Percentiles rank a stretch among this genome's conserved stretches.
phyloP scores from a whole-genome alignment of 495 filamentous ascomycete species.

The Aspergillus egyptiacus region DNA sequence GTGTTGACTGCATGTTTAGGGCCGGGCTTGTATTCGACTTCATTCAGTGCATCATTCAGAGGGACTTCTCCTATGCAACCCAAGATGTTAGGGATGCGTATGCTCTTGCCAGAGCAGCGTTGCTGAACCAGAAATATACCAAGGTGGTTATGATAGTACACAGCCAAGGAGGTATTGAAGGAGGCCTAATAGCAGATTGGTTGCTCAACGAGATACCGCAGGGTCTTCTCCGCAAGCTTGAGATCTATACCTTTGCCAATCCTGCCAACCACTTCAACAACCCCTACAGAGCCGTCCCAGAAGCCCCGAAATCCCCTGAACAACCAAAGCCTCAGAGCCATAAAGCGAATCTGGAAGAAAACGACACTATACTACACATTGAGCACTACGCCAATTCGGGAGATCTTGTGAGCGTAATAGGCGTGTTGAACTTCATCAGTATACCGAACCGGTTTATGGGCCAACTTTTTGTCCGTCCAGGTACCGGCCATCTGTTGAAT shows the following conservation, averaged over 20 bases:
- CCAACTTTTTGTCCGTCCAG: conserved; percentile 61
- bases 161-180: conserved; percentile 77
- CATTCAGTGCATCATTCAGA: conserved; percentile 69
- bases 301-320: not conserved
- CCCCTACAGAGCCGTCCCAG: conserved; percentile 38
- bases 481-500: conserved; percentile 66
- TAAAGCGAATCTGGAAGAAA: not conserved
- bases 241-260: conserved; percentile 81
- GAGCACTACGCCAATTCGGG: conserved; percentile 78
- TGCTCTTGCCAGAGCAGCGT: conserved; percentile 23
- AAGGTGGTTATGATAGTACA: conserved; percentile 77
- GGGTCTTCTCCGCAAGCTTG: conserved; percentile 59
- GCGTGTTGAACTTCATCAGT: conserved; percentile 58
- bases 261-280: conserved; percentile 89
- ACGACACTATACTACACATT: conserved; percentile 56
- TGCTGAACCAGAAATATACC: conserved; percentile 43
- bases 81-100: conserved; percentile 53
- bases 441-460: conserved; percentile 61
- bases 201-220: conserved; percentile 70
- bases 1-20: conserved; percentile 8
- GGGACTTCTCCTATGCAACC: conserved; percentile 68
- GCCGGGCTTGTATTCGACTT: conserved; percentile 66
- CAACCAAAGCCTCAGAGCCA: not conserved
- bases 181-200: conserved; percentile 69
- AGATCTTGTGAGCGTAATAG: conserved; percentile 73